Evolutionary conservation across 2,329 filamentous ascomycete species (phyloP).

Genomic region (Peltaster fructicola): DNA sequence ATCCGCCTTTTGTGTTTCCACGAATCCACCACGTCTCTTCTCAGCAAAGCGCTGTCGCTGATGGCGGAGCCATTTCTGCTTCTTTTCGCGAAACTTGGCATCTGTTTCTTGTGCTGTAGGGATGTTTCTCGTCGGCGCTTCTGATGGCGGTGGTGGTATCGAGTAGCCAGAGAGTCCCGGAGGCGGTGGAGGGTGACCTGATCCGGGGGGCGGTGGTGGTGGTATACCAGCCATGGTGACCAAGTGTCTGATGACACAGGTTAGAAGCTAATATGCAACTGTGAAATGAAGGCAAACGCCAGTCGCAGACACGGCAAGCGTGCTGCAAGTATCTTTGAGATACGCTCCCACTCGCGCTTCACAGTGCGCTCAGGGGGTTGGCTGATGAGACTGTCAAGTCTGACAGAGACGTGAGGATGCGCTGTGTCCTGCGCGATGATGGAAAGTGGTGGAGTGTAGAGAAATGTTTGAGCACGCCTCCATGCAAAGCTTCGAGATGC

Average conservation of each 20-base stretch:
- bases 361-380: neutral
- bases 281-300: no score
- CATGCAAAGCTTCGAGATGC: conserved; percentile 4
- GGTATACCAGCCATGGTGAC: conserved; percentile 39
- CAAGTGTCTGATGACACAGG: no score
- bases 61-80: conserved; percentile 90
- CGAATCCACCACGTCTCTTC: conserved; percentile 89
- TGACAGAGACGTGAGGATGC: no score
- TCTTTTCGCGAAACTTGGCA: conserved; percentile 95
- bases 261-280: no score
- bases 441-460: conserved; percentile 7
- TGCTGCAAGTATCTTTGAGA: no score
- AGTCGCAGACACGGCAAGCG: no score
- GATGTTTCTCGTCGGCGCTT: conserved; percentile 61
- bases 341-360: no score
- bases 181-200: conserved; percentile 34
- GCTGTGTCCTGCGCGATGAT: conserved; percentile 16
- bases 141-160: conserved; percentile 53
- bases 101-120: conserved; percentile 66
- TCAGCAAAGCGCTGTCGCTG: conserved; percentile 90
- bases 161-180: conserved; percentile 29
- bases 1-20: conserved; percentile 95
- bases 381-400: no score
- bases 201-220: conserved; percentile 53
- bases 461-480: conserved; percentile 3